Base-by-base conservation (phyloP, 345 rosid species). In the Toxicodendron radicans region DNA sequence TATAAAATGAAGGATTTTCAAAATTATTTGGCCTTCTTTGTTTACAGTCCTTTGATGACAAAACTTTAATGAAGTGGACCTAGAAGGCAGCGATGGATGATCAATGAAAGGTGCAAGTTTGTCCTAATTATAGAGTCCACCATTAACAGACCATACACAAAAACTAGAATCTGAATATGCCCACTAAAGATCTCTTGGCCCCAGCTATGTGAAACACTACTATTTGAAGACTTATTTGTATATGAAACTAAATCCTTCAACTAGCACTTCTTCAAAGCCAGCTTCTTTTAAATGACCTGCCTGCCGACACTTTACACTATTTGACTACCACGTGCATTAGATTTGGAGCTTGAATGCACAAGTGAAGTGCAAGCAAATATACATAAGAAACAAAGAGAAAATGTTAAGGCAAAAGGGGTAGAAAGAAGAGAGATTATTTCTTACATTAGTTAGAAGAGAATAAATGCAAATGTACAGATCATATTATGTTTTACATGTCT, bases 301-400 rank as follows among this genome's bases (percentile, higher is more conserved):
- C 71, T 76, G 77, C 83, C 83, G 74, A 76, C 83, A 76, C 77
- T 72, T 13, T 4, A 27, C 13, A 33, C 30, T n/a, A 53, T 59
- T 13, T 38, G 74, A 69, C 49, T 35, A 35, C 49, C 71, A 17
- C 32, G 4, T 71, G 68, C 16, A 10, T 13, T 13, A 4, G 3
- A 13, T 38, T 38, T 5, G 43, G 43, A 38, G 43, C 32, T 38
- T 12, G 43, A 13, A 20, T 45, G 23, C 24, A 23, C 27, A 33
- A 4, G 52, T 65, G 63, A 38, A 41, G 41, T 51, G 13, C 16
- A 0, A 56, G 43, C 72, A 51, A 52, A 59, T 41, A 38, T 35
- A 51, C 41, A 20, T 2, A 46, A 56, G 58, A 66, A 64, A 58
- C 65, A 57, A 6, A 38, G 12, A 57, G 0, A 30, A 8, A 30